Evolutionary conservation across 2,329 filamentous ascomycete genomes (phyloP), one percentile per base, ranked within the genome.

Genomic region (Fusarium anguioides): DNA sequence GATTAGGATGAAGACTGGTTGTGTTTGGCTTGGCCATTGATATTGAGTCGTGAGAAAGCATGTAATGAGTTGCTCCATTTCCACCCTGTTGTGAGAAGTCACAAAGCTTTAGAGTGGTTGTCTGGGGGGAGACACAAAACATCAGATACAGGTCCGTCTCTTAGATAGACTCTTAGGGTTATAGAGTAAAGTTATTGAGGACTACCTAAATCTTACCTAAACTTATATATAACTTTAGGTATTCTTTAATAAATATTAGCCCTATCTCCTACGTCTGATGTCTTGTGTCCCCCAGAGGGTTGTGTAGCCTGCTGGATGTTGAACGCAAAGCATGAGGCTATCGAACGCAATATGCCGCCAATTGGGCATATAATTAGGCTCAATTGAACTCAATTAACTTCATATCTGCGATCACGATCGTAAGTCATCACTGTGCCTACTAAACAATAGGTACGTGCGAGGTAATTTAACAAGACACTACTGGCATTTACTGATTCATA

Each of bases 401-500:
- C 3, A 24, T 18, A 23, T 31, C 17, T 3, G 45, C 24, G 42
- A 66, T 62, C 65, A 37, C 47, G 65, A 68, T 69, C 60, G 14
- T 42, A 46, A 49, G 27, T 41, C 10, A 57, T 66, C 44, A 20
- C 55, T 37, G 6, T 48, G 56, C 69, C 55, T 68, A 68, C 64
- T 31, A 35, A 35, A 40, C 21, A 41, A 15, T 15, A 48, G 24
- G 47, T 49, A 49, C 48, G 44, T 57, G 50, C 23, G 31, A 56
- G 47, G 39, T 54, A 61, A 67, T 62, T 65, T 23, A 31, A 41
- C 47, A 51, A 37, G 31, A 24, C 39, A 27, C 17, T 50, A 49
- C 66, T 73, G 66, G 70, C 35, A 72, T 72, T 36, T 11, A 33
- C 24, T 71, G 58, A 62, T 27, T 27, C 26, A 61, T 14, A 26